Base-by-base conservation (phyloP, 2,329 filamentous ascomycete species). In the Talaromyces sp. region DNA sequence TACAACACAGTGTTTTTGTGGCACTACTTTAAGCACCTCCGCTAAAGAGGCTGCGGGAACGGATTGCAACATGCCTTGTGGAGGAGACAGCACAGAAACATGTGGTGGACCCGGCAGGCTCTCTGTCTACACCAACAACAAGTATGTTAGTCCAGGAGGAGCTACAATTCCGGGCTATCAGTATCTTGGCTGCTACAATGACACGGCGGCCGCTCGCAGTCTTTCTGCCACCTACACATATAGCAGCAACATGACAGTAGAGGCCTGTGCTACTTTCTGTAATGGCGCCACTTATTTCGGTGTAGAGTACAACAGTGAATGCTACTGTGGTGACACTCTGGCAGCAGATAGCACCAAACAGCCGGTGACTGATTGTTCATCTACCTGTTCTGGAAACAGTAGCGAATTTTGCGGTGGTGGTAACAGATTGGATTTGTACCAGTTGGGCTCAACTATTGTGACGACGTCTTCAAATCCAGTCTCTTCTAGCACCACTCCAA, bases 41-140 rank as follows among this genome's bases (percentile, higher is more conserved):
- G 69, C 76, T 7, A 57, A 37, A n/a, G 10, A 52, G 31, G 31
- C 46, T 36, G 19, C 55, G 17, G 37, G 41, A 6, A 67, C 75
- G 0, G 72, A 79, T 37, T 85, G 82, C 70, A 80, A 76, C 63
- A 81, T 77, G 43, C 63, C 78, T n/a, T 85, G 83, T 65, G 71
- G 71, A 39, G 73, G 72, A 5, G 68, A 74, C 56, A 40, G 54
- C 6, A 63, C 63, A 11, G 65, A 74, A 59, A 68, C 64, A 40
- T 75, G 73, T 56, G 73, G 73, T 25, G 72, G 63, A 1, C 56
- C 63, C 10, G 59, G 56, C 51, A 46, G 56, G n/a, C 69, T 84
- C 63, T 79, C 73, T 36, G 78, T 84, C 63, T 75, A 81, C 58
- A 80, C 82, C 6, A 70, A 75, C 11, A 80, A 79, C 28, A 66